phyloP scores from a whole-genome alignment of 805 yeast species.

The Zygosaccharomyces siamensis region DNA sequence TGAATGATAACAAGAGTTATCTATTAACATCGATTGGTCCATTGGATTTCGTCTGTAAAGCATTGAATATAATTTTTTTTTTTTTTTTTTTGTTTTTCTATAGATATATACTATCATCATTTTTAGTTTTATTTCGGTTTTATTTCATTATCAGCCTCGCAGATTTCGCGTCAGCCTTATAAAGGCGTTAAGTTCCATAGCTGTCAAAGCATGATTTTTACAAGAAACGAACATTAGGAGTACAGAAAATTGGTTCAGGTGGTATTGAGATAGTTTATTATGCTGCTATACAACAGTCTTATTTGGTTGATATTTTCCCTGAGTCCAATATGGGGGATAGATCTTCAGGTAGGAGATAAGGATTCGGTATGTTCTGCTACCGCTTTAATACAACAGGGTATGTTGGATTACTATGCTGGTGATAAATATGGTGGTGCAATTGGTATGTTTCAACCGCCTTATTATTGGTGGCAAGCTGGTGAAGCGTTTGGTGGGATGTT shows the following conservation, averaged over 20 bases:
- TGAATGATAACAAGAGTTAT: neutral
- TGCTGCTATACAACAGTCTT: neutral
- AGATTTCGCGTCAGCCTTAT: conserved; percentile 4
- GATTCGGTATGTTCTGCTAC: conserved; percentile 55
- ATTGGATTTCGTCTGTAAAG: neutral
- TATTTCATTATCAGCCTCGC: conserved; percentile 1
- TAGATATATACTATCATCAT: neutral
- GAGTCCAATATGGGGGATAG: conserved; percentile 27
- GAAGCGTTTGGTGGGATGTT: conserved; percentile 65
- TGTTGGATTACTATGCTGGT: conserved; percentile 66
- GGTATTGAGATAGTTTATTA: neutral
- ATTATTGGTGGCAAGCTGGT: conserved; percentile 91
- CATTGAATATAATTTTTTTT: neutral
- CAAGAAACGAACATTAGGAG: neutral
- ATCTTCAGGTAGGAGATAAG: conserved; percentile 38
- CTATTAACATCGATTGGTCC: too few relatives aligned
- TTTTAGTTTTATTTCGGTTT: neutral
- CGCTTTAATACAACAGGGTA: conserved; percentile 52
- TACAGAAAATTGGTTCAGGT: neutral
- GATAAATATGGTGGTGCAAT: conserved; percentile 56
- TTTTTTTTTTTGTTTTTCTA: neutral
- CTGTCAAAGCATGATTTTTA: neutral
- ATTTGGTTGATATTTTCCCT: neutral
- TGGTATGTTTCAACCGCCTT: conserved; percentile 66
- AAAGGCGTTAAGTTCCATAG: neutral